A percentile compares a stretch with the other conserved stretches of the same genome.
These are phyloP conservation scores for Trichoderma sp. DNA, from an alignment of 2,329 filamentous ascomycete genomes.

Conservation along the genomic window DNA sequence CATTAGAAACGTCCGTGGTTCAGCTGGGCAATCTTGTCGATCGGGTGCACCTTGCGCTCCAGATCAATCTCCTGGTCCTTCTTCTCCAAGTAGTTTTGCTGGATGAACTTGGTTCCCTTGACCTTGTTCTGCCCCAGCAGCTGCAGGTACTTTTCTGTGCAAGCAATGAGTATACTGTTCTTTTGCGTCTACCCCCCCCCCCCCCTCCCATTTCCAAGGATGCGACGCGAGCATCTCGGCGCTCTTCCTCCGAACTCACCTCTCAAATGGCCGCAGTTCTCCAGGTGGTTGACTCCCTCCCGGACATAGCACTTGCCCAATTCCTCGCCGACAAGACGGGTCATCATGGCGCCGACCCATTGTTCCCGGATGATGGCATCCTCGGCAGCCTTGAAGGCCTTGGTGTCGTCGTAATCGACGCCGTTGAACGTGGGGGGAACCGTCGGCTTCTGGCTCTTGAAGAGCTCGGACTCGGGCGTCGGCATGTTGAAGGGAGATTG, in stretches of 20 bases:
- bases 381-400: slow-evolving; percentile 78
- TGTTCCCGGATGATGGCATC: slow-evolving; percentile 82
- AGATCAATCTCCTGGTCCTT: slow-evolving; percentile 46
- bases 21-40: slow-evolving; percentile 45
- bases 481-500: slow-evolving; percentile 59
- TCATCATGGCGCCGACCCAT: slow-evolving; percentile 91
- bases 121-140: slow-evolving; percentile 75
- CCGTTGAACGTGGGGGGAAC: slow-evolving; percentile 83
- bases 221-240: background rate
- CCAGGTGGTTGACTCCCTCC: slow-evolving; percentile 84
- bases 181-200: no score
- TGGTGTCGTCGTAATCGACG: slow-evolving; percentile 83
- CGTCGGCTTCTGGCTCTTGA: slow-evolving; percentile 81
- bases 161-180: slow-evolving; percentile 20
- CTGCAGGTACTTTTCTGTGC: slow-evolving; percentile 76
- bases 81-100: slow-evolving; percentile 72
- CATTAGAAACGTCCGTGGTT: slow-evolving; percentile 43
- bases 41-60: slow-evolving; percentile 45
- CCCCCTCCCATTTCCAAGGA: no score
- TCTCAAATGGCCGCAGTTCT: slow-evolving; percentile 81
- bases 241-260: slow-evolving; percentile 57
- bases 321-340: slow-evolving; percentile 77
- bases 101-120: slow-evolving; percentile 76
- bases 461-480: slow-evolving; percentile 78
- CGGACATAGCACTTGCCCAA: slow-evolving; percentile 82